Conservation (phyloP, 2,329 filamentous ascomycete genomes). For the Colletotrichum sp. region DNA sequence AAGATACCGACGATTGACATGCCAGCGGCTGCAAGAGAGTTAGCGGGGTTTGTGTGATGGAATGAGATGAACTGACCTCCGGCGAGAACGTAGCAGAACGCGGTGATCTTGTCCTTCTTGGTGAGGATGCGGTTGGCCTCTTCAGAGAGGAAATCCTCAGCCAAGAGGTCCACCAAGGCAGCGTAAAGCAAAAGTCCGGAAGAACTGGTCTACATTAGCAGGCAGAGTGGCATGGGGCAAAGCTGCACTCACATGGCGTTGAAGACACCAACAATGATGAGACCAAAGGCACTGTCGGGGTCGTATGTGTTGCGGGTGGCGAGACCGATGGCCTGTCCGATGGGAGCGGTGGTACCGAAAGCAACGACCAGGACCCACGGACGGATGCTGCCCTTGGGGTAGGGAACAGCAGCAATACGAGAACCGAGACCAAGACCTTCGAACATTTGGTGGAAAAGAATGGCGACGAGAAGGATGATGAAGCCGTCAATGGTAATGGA, state of each 20-base stretch:
- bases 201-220: slow-evolving; percentile 43
- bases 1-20: slow-evolving; percentile 55
- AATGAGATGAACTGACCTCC: slow-evolving; percentile 48
- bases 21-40: slow-evolving; percentile 37
- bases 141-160: slow-evolving; percentile 69
- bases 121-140: slow-evolving; percentile 55
- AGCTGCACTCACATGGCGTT: slow-evolving; percentile 61
- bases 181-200: slow-evolving; percentile 67
- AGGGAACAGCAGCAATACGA: slow-evolving; percentile 71
- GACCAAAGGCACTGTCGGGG: slow-evolving; percentile 65
- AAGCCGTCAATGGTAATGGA: slow-evolving; percentile 73
- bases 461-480: slow-evolving; percentile 69
- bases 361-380: slow-evolving; percentile 68
- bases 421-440: slow-evolving; percentile 73
- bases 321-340: slow-evolving; percentile 77
- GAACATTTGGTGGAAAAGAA: slow-evolving; percentile 75
- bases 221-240: accelerated
- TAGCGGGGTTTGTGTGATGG: not conserved
- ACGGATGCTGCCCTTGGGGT: slow-evolving; percentile 58
- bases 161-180: slow-evolving; percentile 66
- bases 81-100: slow-evolving; percentile 55
- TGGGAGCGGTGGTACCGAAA: slow-evolving; percentile 76
- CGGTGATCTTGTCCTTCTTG: slow-evolving; percentile 56
- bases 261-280: slow-evolving; percentile 69
- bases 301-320: slow-evolving; percentile 62